Base-by-base conservation (phyloP, 2,329 filamentous ascomycete species). In the Meredithiella fracta region DNA sequence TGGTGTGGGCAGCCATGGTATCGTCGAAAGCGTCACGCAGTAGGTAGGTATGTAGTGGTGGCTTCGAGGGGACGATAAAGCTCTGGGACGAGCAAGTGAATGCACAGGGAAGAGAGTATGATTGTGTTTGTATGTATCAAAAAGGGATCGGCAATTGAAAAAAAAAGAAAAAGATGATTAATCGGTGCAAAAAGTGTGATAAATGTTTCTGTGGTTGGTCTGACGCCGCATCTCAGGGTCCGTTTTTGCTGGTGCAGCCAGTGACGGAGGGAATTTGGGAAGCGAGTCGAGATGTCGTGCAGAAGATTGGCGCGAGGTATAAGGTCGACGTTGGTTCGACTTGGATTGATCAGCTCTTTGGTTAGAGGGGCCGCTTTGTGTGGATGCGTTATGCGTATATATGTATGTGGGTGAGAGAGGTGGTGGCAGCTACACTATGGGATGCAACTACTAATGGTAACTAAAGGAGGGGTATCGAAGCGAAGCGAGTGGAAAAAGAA, bases 161-260 rank as follows among this genome's bases (percentile, higher is more conserved):
- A 34, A 11, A 34, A 44, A 44, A 31, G 37, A 50, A 20, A 23
- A 34, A 7, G 47, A 38, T 23, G 47, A 42, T 54, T 58, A 58
- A 53, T 58, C 56, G 50, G 42, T 54, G 56, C 44, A 54, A 20
- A 44, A 58, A 26, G 40, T 50, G 20, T 54, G 37, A 22, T 29
- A 44, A 54, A 51, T 42, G 37, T 51, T 20, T 56, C 37, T 50
- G 37, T 58, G 51, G 44, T 51, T 50, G 51, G 42, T 58, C 56
- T 34, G 40, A 50, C 51, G 56, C 52, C 56, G 56, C 56, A 58
- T 58, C 56, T 58, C 56, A 58, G 56, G 56, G 56, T 51, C 38
- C 47, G 37, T 47, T 38, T 54, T 29, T 34, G 5, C 11, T 11
- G 29, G 29, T 34, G 29, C 29, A 34, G 29, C 29, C 29, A 34